Evolutionary conservation across 345 rosid genomes (phyloP), one percentile per base, ranked within the genome.

Genomic region (Citrus reticulata): DNA sequence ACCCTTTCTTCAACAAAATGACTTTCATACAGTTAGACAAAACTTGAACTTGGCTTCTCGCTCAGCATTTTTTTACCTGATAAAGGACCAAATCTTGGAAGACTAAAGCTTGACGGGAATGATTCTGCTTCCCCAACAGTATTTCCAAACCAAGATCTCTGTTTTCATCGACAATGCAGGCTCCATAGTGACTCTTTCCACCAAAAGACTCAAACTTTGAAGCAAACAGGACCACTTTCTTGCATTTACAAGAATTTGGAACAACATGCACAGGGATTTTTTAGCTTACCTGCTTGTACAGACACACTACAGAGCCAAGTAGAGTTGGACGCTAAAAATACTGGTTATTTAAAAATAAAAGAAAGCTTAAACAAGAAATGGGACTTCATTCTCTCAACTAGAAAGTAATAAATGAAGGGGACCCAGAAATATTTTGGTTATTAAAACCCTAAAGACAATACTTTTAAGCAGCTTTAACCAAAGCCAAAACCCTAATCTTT

Each of bases 161-260:
- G 72, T 84, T 68, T 74, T 83, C 80, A 79, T 82, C 8, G 80
- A 81, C 86, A 90, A 87, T 88, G 89, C 25, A 73, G 83, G 84
- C 81, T 80, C 59, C 64, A 75, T 9, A 75, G 78, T 55, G 77
- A 78, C 82, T 78, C 30, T 35, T 82, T 29, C 69, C 32, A 62
- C 68, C 49, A 80, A 49, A 85, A 86, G 81, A 70, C 84, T 79
- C 58, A 34, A 70, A 78, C 81, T 88, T 86, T 76, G 67, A 78
- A 85, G 87, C 64, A 77, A 60, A 61, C 27, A 72, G 69, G 70
- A 49, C 68, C 78, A 59, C 73, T 82, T 75, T 68, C 73, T 55
- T 71, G 63, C 68, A 74, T 54, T 72, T 74, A 75, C 13, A 68
- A 74, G 67, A 70, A 57, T 74, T 68, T 79, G 70, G 62, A 62